These are phyloP conservation scores for Rhodosporidiobolus sp. DNA, from an alignment of 768 basidiomycete genomes.

Conservation along the genomic window DNA sequence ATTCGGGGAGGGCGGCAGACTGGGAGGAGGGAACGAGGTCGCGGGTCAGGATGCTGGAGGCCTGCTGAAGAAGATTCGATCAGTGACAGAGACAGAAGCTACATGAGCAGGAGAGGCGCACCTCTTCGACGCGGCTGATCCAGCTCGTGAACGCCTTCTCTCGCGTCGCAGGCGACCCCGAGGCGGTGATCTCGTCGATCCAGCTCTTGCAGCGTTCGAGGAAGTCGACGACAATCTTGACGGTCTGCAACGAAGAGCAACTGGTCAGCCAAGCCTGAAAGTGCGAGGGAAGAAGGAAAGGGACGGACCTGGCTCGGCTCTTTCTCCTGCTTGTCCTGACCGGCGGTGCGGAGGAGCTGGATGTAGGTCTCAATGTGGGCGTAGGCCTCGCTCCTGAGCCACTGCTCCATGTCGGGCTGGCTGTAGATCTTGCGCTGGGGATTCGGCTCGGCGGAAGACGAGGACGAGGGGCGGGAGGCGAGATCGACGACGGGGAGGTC, in stretches of 20 bases:
- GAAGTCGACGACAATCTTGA: constrained; percentile 55
- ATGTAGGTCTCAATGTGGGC: constrained; percentile 65
- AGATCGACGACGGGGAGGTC: neutral
- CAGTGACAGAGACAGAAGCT: neutral
- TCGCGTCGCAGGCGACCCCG: constrained; percentile 51
- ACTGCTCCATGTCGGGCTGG: constrained; percentile 69
- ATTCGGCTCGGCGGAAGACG: neutral
- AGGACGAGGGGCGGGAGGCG: too few relatives aligned
- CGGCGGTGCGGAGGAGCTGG: constrained; percentile 65
- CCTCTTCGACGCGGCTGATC: constrained; percentile 71
- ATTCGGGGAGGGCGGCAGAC: constrained; percentile 57
- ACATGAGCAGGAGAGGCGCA: constrained; percentile 55
- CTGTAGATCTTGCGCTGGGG: constrained; percentile 59
- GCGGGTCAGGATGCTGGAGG: constrained; percentile 51
- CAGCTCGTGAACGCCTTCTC: constrained; percentile 80
- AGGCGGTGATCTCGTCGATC: constrained; percentile 80
- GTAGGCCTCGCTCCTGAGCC: constrained; percentile 69
- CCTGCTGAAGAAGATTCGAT: neutral
- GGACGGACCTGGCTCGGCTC: constrained; percentile 65
- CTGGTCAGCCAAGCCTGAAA: neutral
- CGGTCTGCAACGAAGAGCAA: constrained; percentile 39
- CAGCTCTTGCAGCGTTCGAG: constrained; percentile 68
- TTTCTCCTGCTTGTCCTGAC: constrained; percentile 70
- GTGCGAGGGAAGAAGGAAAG: neutral
- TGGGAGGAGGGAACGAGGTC: constrained; percentile 56